Percentiles rank a stretch among this genome's conserved stretches.
Conservation (phyloP, 1,284 basidiomycete species). For the Ganoderma resinaceum region DNA sequence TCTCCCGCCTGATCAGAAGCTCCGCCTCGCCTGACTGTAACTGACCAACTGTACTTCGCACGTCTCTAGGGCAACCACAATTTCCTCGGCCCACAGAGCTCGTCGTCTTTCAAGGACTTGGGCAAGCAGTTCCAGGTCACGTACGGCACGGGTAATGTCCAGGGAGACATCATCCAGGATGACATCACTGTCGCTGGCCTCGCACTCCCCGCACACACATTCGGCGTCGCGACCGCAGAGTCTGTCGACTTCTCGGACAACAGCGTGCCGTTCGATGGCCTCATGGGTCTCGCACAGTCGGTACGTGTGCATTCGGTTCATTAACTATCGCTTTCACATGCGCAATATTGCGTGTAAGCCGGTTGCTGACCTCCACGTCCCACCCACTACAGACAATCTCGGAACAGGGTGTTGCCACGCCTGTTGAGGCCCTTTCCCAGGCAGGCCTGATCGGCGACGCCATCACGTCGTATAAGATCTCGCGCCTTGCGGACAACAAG, state of each 20-base stretch:
- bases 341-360: background rate
- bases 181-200: slow-evolving; percentile 75
- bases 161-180: slow-evolving; percentile 74
- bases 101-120: slow-evolving; percentile 68
- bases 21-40: background rate
- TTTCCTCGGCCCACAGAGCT: slow-evolving; percentile 71
- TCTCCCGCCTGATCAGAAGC: background rate
- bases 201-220: slow-evolving; percentile 64
- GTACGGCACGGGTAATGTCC: slow-evolving; percentile 80
- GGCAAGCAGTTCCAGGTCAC: slow-evolving; percentile 69
- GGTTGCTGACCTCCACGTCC: background rate
- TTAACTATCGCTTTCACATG: background rate
- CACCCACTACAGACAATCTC: slow-evolving; percentile 57
- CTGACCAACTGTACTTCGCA: slow-evolving; percentile 17
- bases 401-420: slow-evolving; percentile 70
- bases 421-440: slow-evolving; percentile 75
- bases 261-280: slow-evolving; percentile 73
- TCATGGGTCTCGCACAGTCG: slow-evolving; percentile 85
- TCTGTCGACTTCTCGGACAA: slow-evolving; percentile 66
- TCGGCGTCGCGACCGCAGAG: slow-evolving; percentile 76
- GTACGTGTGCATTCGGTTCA: slow-evolving; percentile 44
- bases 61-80: slow-evolving; percentile 60
- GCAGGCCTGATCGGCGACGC: slow-evolving; percentile 68
- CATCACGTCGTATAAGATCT: slow-evolving; percentile 85
- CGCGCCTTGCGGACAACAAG: slow-evolving; percentile 72